A percentile compares a stretch with the other conserved stretches of the same genome.
Conservation (phyloP, 225 moss, liverwort and hornwort genomes). For the Thuidium tamariscinum region DNA sequence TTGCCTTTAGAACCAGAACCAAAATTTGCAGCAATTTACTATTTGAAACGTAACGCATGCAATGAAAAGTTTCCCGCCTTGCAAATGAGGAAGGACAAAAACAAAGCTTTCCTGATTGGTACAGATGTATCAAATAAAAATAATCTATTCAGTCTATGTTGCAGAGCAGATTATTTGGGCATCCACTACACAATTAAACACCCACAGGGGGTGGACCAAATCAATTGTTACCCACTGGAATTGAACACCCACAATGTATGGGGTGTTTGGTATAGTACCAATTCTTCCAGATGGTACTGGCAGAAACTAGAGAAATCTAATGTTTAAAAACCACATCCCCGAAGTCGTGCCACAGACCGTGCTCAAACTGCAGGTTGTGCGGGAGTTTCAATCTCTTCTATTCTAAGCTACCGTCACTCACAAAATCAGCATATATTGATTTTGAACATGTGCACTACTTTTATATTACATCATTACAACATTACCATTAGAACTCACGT, state of each 20-base stretch:
- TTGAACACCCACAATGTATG: not conserved
- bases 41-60: not conserved
- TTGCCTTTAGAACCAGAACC: not conserved
- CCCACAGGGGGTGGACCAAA: no score
- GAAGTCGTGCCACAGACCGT: not conserved
- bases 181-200: no score
- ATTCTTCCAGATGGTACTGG: not conserved
- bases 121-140: not conserved
- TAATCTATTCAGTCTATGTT: not conserved
- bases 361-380: not conserved
- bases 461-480: not conserved
- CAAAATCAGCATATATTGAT: not conserved
- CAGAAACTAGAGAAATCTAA: not conserved
- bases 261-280: not conserved
- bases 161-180: no score
- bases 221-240: not conserved
- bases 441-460: not conserved
- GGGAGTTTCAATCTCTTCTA: not conserved
- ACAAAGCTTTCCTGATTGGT: not conserved
- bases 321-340: not conserved
- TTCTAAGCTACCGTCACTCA: not conserved
- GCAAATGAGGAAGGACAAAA: not conserved
- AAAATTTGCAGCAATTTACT: not conserved
- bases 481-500: not conserved
- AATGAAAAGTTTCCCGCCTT: not conserved